Conservation (phyloP, 768 basidiomycete genomes). For the Gloeophyllum trabeum region DNA sequence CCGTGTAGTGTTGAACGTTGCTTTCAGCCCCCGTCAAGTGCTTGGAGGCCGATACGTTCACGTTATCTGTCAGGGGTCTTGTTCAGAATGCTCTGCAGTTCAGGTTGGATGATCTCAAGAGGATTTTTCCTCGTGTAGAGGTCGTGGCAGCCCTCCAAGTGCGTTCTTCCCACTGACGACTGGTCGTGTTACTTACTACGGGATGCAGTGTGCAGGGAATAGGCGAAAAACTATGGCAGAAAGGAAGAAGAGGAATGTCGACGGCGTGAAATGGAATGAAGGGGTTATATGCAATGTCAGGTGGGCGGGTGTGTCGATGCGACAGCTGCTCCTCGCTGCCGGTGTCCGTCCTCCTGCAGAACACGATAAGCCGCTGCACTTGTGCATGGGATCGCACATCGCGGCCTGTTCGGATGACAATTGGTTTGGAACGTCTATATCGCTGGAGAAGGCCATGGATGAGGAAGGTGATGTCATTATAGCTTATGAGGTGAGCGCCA, state of each 20-base stretch:
- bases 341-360: conserved; percentile 18
- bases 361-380: conserved; percentile 25
- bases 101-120: conserved; percentile 12
- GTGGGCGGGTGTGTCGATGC: conserved; percentile 53
- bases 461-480: conserved; percentile 41
- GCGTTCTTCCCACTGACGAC: conserved; percentile 8
- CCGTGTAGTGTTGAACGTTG: not conserved
- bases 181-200: conserved; percentile 11
- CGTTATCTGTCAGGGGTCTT: conserved; percentile 16
- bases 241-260: conserved; percentile 10
- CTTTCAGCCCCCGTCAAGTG: conserved; percentile 12
- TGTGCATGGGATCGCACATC: conserved; percentile 49
- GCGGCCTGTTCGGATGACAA: conserved; percentile 50
- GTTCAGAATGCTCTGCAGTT: conserved; percentile 10
- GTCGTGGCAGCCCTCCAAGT: conserved; percentile 49
- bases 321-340: conserved; percentile 38
- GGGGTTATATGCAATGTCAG: conserved; percentile 61
- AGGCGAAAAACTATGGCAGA: conserved; percentile 16
- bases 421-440: conserved; percentile 55
- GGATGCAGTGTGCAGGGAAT: conserved; percentile 16
- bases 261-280: conserved; percentile 25
- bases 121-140: conserved; percentile 8
- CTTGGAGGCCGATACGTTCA: conserved; percentile 12
- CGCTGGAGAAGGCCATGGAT: conserved; percentile 36
- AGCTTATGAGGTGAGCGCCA: conserved; percentile 46